These are phyloP conservation scores for Grammothele lineata DNA, from an alignment of 768 basidiomycete species.

Conservation along the genomic window DNA sequence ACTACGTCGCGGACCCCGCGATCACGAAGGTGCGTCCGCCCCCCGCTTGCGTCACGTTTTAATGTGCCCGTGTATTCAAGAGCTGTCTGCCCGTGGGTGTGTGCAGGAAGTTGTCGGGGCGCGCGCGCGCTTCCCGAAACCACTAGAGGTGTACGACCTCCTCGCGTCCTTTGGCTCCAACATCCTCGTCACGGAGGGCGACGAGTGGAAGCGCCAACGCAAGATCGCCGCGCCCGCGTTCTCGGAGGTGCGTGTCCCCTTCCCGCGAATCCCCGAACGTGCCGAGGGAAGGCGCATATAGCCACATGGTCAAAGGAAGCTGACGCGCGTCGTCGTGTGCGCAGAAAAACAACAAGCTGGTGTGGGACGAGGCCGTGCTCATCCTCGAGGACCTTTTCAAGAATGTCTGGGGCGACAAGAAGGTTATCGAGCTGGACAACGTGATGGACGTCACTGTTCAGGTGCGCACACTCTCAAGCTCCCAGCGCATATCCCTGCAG, in stretches of 20 bases:
- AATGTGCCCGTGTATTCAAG: not conserved
- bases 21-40: slow-evolving; percentile 8
- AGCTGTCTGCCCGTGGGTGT: not conserved
- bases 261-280: not conserved
- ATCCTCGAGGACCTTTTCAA: slow-evolving; percentile 28
- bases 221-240: slow-evolving; percentile 60
- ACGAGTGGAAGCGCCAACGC: slow-evolving; percentile 61
- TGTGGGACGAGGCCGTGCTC: slow-evolving; percentile 32
- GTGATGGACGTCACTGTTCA: slow-evolving; percentile 47
- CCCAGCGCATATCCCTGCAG: too few relatives aligned
- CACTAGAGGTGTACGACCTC: slow-evolving; percentile 39
- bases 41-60: not conserved
- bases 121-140: slow-evolving; percentile 53
- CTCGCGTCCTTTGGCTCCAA: slow-evolving; percentile 54
- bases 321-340: not conserved
- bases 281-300: not conserved
- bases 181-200: slow-evolving; percentile 58
- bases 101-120: slow-evolving; percentile 44
- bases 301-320: too few relatives aligned
- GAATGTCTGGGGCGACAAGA: slow-evolving; percentile 42
- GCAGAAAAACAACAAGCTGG: slow-evolving; percentile 32
- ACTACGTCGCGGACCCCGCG: slow-evolving; percentile 14
- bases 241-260: slow-evolving; percentile 41
- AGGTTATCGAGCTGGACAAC: slow-evolving; percentile 40
- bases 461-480: slow-evolving; percentile 27